Conservation (phyloP, 1,139 yeast species). For the Debaryomycetaceae sp. region DNA sequence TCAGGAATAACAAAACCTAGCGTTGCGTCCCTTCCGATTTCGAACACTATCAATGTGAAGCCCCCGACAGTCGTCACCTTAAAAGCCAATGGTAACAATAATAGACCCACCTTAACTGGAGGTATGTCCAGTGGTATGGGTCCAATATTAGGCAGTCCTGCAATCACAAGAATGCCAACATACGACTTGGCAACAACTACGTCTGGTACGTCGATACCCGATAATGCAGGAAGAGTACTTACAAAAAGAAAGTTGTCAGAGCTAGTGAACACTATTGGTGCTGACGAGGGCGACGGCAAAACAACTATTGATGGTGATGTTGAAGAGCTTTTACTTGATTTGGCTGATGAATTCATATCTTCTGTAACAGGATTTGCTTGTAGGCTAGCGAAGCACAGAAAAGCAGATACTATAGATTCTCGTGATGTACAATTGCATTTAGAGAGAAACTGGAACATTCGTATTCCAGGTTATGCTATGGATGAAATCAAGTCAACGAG, state of each 20-base stretch:
- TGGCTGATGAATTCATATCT: conserved; percentile 93
- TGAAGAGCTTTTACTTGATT: conserved; percentile 81
- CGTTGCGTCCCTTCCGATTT: conserved; percentile 71
- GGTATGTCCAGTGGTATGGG: conserved; percentile 72
- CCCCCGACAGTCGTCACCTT: conserved; percentile 24
- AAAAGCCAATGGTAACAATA: conserved; percentile 38
- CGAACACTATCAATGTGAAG: conserved; percentile 62
- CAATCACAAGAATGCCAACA: conserved; percentile 69
- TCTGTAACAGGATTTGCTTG: conserved; percentile 92
- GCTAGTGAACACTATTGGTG: conserved; percentile 75
- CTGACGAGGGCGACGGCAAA: conserved; percentile 85
- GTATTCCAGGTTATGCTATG: conserved; percentile 88
- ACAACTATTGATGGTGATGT: conserved; percentile 95
- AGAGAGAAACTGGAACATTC: conserved; percentile 93
- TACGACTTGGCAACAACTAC: conserved; percentile 62
- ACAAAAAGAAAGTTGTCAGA: conserved; percentile 88
- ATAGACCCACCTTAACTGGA: conserved; percentile 79
- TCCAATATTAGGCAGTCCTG: conserved; percentile 69
- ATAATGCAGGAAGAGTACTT: conserved; percentile 71
- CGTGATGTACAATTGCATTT: conserved; percentile 88
- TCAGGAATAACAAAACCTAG: conserved; percentile 58
- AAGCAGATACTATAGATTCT: conserved; percentile 82
- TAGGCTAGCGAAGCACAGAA: conserved; percentile 89
- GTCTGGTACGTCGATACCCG: conserved; percentile 34
- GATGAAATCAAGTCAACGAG: conserved; percentile 87